Base-by-base conservation (phyloP, 2,329 filamentous ascomycete species). In the Fusarium cyanostomum region DNA sequence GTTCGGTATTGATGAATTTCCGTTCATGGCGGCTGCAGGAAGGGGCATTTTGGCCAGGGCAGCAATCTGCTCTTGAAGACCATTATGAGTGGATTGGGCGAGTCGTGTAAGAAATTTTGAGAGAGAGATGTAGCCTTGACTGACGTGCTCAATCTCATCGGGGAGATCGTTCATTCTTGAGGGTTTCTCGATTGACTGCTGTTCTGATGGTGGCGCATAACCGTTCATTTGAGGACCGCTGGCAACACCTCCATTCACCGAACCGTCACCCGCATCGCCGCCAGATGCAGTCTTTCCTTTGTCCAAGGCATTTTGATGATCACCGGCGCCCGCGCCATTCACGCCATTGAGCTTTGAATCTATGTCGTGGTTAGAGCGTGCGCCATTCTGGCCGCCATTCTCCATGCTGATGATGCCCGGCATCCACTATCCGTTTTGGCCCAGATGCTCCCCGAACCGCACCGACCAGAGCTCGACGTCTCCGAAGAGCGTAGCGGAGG, bases 71-170 rank as follows among this genome's bases (percentile, higher is more conserved):
- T 91, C 88, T 44, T 86, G 83, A 28, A 98, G 81, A 52, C 89
- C 86, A 73, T 92, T 92, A 77, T 94, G 94, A 44, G 91, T 92
- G 71, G 89, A 87, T 76, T 97, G 93, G 30, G 92, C 89, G 33
- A 95, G 84, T 67, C 95, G 88, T 64, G 87, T 86, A 49, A 98
- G 83, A 41, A 99, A 80, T 12, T 84, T 84, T 5, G 89, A 88
- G 16, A 98, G 82, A 5, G 92, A 89, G 53, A 94, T 84, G 74
- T 93, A 96, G 30, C 87, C 89, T 55, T 89, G 81, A 0, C 89
- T 89, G 56, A 96, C 90, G 72, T 96, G 92, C 33, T 80, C 76
- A 33, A 90, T 86, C 71, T 87, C 85, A 56, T 85, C 82, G 10
- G 86, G 86, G 2, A 88, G 75, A 59, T 87, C 81, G 70, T 86